Evolutionary conservation across 140 eudicot genomes (phyloP).

Genomic region (Senecio squalidus): DNA sequence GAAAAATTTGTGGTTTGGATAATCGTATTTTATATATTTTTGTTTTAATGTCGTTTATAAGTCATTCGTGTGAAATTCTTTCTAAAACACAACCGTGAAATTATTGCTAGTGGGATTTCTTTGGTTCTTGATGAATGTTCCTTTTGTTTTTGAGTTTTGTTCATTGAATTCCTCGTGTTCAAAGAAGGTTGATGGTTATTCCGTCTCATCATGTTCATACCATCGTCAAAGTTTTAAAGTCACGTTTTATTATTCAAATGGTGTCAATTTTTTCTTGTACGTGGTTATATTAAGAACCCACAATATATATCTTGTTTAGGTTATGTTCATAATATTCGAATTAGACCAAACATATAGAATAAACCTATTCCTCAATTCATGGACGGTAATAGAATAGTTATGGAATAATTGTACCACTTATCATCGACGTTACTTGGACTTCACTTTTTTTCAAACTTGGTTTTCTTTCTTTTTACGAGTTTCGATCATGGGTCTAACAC

Average conservation of each 20-base stretch:
- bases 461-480: neutral
- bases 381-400: conserved; percentile 12
- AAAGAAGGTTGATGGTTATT: conserved; percentile 10
- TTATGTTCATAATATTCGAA: conserved; percentile 11
- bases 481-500: neutral
- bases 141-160: conserved; percentile 7
- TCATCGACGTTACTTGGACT: conserved; percentile 1
- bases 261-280: neutral
- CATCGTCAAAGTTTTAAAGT: neutral
- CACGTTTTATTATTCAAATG: neutral
- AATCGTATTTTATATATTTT: too few species aligned
- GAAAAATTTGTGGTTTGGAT: too few species aligned
- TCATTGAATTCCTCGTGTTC: conserved; percentile 1
- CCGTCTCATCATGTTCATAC: neutral
- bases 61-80: neutral
- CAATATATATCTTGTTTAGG: neutral
- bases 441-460: neutral
- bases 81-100: neutral
- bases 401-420: neutral
- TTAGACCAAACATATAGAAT: conserved; percentile 8
- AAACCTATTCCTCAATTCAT: neutral
- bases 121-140: conserved; percentile 20
- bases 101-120: conserved; percentile 14
- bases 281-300: conserved; percentile 2
- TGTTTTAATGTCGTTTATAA: too few species aligned